Evolutionary conservation across 345 rosid species (phyloP).

Genomic region (Populus ilicifolia): DNA sequence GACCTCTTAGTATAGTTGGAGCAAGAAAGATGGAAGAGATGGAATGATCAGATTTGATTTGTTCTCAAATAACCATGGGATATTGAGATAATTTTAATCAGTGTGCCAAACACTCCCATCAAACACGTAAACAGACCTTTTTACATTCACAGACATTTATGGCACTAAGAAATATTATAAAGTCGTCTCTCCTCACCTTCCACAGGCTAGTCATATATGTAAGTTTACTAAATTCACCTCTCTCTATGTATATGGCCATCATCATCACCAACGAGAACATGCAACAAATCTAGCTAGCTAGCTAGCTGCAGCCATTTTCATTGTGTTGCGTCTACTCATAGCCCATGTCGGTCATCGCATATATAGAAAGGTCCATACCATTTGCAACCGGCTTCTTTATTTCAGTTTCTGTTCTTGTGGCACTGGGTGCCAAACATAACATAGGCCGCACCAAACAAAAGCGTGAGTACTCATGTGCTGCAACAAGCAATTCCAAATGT

Average conservation of each 20-base stretch:
- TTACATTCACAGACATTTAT: neutral
- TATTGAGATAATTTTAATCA: neutral
- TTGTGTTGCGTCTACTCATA: slow-evolving; percentile 4
- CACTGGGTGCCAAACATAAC: slow-evolving; percentile 23
- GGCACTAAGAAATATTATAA: neutral
- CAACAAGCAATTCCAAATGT: neutral
- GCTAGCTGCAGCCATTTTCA: neutral
- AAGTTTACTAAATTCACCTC: neutral
- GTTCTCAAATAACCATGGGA: too few species aligned
- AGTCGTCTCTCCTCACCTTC: neutral
- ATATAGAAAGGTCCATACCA: neutral
- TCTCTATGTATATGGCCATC: neutral
- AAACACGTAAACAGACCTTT: neutral
- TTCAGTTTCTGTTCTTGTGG: slow-evolving; percentile 19
- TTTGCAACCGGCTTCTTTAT: slow-evolving; percentile 19
- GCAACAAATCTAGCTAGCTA: neutral
- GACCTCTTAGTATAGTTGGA: too few species aligned
- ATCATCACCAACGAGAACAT: neutral
- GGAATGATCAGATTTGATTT: too few species aligned
- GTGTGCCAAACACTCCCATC: neutral
- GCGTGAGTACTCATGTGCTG: neutral
- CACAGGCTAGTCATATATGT: neutral
- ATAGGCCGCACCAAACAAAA: neutral
- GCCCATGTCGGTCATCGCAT: neutral
- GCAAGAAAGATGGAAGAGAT: too few species aligned